Evolutionary conservation across 768 basidiomycete genomes (phyloP), one percentile per base, ranked within the genome.

Genomic region (Rhodosporidiobolus odoratus): DNA sequence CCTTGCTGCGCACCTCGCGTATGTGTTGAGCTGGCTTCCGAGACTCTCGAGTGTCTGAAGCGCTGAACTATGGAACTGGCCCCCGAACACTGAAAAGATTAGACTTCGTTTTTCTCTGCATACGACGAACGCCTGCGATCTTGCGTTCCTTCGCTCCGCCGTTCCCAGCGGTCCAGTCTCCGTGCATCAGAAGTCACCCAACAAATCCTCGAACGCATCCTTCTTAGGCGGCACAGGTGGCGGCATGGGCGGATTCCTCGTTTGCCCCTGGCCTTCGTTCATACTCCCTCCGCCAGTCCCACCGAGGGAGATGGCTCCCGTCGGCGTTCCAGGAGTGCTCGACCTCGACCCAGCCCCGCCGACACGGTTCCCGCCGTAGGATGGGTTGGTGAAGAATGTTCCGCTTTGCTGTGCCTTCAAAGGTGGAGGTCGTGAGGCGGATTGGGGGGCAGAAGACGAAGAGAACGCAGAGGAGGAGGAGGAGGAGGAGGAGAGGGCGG

Each of bases 141-240:
- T n/a, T n/a, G n/a, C n/a, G n/a, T n/a, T n/a, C n/a, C n/a, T n/a
- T n/a, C n/a, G n/a, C n/a, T n/a, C n/a, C n/a, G n/a, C n/a, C n/a
- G n/a, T n/a, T n/a, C n/a, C n/a, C n/a, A n/a, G n/a, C n/a, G n/a
- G n/a, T n/a, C n/a, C n/a, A n/a, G n/a, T n/a, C n/a, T n/a, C n/a
- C n/a, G n/a, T n/a, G n/a, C n/a, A n/a, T n/a, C n/a, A 75, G 35
- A 75, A 77, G 54, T 80, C 74, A 58, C 79, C 78, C 47, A 80
- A 76, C 56, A 81, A 66, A 72, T 81, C 80, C 25, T 78, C 80
- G 74, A 81, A 81, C 25, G 80, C 79, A 63, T 81, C 80, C 69
- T 78, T 78, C 47, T 68, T 74, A 13, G 71, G 64, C 40, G 65
- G 65, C 25, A 61, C 34, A n/a, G n/a, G n/a, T 30, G 37, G 67